Percentiles rank a stretch among this genome's conserved stretches.
phyloP scores from a whole-genome alignment of 768 basidiomycete species.

The Collybia sp. region DNA sequence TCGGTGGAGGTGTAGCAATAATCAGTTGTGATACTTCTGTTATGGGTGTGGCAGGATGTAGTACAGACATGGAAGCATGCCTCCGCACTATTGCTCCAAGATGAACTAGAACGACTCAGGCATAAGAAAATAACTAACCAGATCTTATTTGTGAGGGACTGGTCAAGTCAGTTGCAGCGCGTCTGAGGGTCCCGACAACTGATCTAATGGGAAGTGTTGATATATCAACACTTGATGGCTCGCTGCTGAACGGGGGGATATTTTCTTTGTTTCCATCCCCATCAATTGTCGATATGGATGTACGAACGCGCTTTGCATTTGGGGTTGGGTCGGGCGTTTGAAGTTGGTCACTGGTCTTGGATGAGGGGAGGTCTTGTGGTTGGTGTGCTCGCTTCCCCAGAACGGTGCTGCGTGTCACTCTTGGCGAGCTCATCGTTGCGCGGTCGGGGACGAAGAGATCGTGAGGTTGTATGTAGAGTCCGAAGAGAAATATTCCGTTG shows the following conservation, averaged over 20 bases:
- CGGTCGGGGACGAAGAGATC: slow-evolving; percentile 5
- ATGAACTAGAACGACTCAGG: slow-evolving; percentile 7
- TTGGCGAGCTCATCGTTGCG: slow-evolving; percentile 35
- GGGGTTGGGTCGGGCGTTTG: slow-evolving; percentile 63
- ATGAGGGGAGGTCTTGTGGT: slow-evolving; percentile 22
- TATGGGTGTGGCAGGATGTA: slow-evolving; percentile 43
- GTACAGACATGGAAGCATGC: slow-evolving; percentile 42
- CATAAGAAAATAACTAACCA: slow-evolving; percentile 29
- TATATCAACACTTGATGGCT: slow-evolving; percentile 26
- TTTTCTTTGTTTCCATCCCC: slow-evolving; percentile 75
- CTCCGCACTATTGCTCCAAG: slow-evolving; percentile 34
- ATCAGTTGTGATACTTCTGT: slow-evolving; percentile 34
- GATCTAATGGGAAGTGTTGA: slow-evolving; percentile 30
- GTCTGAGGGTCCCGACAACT: slow-evolving; percentile 32
- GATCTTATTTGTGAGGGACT: slow-evolving; percentile 40
- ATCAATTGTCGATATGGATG: slow-evolving; percentile 37
- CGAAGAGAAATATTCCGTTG: slow-evolving; percentile 14
- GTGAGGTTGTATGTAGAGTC: slow-evolving; percentile 6
- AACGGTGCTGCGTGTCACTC: slow-evolving; percentile 39
- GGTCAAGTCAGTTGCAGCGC: slow-evolving; percentile 29
- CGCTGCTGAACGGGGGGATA: slow-evolving; percentile 53
- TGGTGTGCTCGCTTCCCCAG: slow-evolving; percentile 48
- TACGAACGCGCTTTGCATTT: slow-evolving; percentile 59
- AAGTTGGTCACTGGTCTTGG: slow-evolving; percentile 33
- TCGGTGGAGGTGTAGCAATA: slow-evolving; percentile 57